Base-by-base conservation (phyloP, 345 rosid genomes). In the Eucalyptus rudis region DNA sequence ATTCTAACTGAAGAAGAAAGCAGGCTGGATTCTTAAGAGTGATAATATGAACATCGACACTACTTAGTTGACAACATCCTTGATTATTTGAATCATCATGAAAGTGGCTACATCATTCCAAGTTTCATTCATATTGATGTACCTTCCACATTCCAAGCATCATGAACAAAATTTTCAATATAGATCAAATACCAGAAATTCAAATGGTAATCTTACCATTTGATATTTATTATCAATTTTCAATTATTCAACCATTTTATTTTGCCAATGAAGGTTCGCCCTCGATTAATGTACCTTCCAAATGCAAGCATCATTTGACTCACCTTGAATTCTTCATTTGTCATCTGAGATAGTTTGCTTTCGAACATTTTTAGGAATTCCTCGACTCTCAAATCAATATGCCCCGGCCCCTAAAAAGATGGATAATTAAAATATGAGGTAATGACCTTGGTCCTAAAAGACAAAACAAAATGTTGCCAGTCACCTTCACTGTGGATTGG, bases 401-500 rank as follows among this genome's bases (percentile, higher is more conserved):
- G 92, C 86, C 94, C 94, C 8, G 99, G 97, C 91, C 94, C 97
- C 99, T 97, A 91, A 89, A 33, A 87, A 49, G 25, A 83, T 81
- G 29, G 83, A 36, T 50, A 49, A 25, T 13, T n/a, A 45, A 62
- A 49, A 52, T 86, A 91, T 64, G 31, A 79, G 49, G 49, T 44
- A 86, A 80, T 33, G 19, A 81, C 36, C 86, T 43, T 59, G 51
- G 33, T 89, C 89, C n/a, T 10, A 27, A 86, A 50, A 31, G 15
- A 50, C 47, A 27, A 27, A 25, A 86, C 64, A 49, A 51, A 86
- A 52, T 20, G 43, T 47, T 86, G 58, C 58, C 40, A 76, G 62
- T 86, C 87, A 97, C 99, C 96, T 96, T 96, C 52, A 91, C 95
- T 10, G 98, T 90, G 36, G 99, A 97, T 92, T 97, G 99, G 91